Base-by-base conservation (phyloP, 371 early-diverging fungal species). In the Circinella minor region DNA sequence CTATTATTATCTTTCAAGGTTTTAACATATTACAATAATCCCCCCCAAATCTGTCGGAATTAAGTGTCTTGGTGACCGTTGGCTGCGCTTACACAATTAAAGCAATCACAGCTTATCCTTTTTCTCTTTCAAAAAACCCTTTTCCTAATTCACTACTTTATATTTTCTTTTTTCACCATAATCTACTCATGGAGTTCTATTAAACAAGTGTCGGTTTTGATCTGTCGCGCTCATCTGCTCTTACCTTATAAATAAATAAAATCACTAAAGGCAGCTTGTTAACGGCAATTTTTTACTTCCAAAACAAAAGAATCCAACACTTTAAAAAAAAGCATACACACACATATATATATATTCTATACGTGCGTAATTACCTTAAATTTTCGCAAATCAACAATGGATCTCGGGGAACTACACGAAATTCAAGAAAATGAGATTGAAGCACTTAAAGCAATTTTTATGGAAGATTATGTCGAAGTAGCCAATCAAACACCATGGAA, bases 381-480 rank as follows among this genome's bases (percentile, higher is more conserved):
- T 27, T 57, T 57, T 57, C 57, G 57, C 14, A 27, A 60, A 48
- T 38, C 27, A 55, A 72, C 66, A 17, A 73, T 82, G 72, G 83
- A 84, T 76, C 78, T 86, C 70, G 83, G 83, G 66, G 86, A 86
- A 76, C 72, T 88, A 39, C 71, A 84, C 66, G 92, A 92, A 79
- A 84, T 89, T 27, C 93, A 93, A 78, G 70, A 84, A 68, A 89
- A 92, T 76, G 93, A 93, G 79, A 81, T 93, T 18, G 92, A 89
- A 73, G 93, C 92, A 54, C 80, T 93, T 17, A 77, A 85, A 75
- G 88, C 88, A 37, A 85, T 85, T 38, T 89, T 86, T 72, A 91
- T 91, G 92, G 92, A 92, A 13, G 93, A 93, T 72, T 93, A 84
- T 63, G 77, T 81, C 61, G 80, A 83, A 51, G 86, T 91, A 9